A percentile compares a stretch with the other conserved stretches of the same genome.
phyloP scores from a whole-genome alignment of 352 stramenopile genomes.

The Globisporangium perplexum region DNA sequence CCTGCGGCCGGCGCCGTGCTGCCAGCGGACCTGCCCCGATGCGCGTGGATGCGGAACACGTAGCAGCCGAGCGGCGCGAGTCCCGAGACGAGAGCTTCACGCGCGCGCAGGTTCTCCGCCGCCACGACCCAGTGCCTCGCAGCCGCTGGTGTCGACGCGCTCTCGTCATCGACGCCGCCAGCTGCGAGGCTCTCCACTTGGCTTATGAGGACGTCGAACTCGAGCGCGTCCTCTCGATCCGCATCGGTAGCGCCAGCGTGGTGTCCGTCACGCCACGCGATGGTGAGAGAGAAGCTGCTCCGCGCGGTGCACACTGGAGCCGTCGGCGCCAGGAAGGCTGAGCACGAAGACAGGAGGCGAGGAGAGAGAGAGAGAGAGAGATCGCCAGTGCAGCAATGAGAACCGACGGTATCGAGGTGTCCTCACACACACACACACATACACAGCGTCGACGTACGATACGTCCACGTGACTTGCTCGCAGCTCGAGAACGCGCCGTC shows the following conservation, averaged over 20 bases:
- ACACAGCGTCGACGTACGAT: constrained; percentile 13
- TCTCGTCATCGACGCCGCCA: background rate
- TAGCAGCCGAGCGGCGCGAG: constrained; percentile 19
- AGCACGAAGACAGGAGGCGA: background rate
- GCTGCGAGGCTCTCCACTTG: constrained; percentile 5
- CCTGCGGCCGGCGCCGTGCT: no score
- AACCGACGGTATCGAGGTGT: background rate
- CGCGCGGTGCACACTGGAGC: constrained; percentile 13
- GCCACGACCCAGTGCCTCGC: constrained; percentile 10
- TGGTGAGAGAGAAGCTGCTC: constrained; percentile 17
- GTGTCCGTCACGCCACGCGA: constrained; percentile 17
- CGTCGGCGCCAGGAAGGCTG: constrained; percentile 18
- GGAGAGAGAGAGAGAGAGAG: background rate
- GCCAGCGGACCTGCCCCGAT: background rate
- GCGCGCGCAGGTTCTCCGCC: constrained; percentile 5
- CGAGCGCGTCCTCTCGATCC: background rate
- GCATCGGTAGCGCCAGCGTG: no score
- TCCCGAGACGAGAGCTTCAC: constrained; percentile 6
- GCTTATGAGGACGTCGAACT: constrained; percentile 22
- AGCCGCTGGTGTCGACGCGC: background rate
- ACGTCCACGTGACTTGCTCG: constrained; percentile 15
- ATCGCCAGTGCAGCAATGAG: background rate
- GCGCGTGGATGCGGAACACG: constrained; percentile 18
- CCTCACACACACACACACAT: background rate
- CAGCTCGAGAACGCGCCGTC: constrained; percentile 8